Conservation (phyloP, 73 alveolate species). For the Blepharisma stoltei region DNA sequence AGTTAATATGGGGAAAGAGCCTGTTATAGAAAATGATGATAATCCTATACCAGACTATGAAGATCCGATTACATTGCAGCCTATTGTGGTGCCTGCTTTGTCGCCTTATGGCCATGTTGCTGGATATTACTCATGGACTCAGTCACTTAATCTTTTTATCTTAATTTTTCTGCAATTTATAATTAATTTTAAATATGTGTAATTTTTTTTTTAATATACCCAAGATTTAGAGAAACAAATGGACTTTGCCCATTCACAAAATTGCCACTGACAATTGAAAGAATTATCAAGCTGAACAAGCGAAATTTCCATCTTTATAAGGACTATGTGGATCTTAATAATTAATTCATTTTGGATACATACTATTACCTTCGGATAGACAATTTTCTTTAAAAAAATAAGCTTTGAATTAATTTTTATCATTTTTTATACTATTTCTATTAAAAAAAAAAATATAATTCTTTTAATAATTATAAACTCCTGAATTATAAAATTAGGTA, state of each 20-base stretch:
- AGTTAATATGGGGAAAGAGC: background rate
- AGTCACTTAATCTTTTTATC: too few relatives aligned
- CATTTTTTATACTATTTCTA: too few relatives aligned
- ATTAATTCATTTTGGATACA: too few relatives aligned
- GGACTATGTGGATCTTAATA: background rate
- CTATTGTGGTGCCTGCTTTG: slow-evolving; percentile 2
- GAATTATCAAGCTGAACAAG: background rate
- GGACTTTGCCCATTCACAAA: background rate
- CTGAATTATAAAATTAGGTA: too few relatives aligned
- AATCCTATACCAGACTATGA: background rate
- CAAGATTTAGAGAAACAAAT: background rate
- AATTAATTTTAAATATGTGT: too few relatives aligned
- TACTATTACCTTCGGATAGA: too few relatives aligned
- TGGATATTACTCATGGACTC: slow-evolving; percentile 5
- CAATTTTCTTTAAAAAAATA: too few relatives aligned
- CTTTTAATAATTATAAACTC: too few relatives aligned
- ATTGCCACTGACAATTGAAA: slow-evolving; percentile 1
- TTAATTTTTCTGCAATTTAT: too few relatives aligned
- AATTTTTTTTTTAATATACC: too few relatives aligned
- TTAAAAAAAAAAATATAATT: too few relatives aligned
- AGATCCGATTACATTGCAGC: slow-evolving; percentile 4
- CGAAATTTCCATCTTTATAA: background rate
- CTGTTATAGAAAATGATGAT: background rate
- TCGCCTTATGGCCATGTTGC: slow-evolving; percentile 19
- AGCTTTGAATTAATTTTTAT: too few relatives aligned